phyloP scores from a whole-genome alignment of 345 rosid species.

The Corchorus capsularis region DNA sequence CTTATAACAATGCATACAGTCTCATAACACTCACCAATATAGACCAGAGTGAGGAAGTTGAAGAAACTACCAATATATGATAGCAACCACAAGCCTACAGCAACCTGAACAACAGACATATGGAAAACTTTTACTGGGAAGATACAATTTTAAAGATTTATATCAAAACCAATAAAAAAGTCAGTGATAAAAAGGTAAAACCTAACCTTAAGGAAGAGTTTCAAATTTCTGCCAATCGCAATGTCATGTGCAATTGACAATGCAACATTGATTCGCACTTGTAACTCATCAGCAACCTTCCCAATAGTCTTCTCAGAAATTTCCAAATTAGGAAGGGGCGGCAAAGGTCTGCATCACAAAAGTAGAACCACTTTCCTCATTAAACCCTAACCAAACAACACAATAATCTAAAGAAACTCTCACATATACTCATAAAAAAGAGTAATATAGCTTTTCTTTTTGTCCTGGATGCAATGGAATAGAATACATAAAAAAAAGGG shows the following conservation, averaged over 20 bases:
- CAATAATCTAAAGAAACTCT: not conserved
- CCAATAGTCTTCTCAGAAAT: slow-evolving; percentile 66
- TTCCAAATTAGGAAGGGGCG: slow-evolving; percentile 88
- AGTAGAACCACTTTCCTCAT: slow-evolving; percentile 6
- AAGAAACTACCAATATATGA: slow-evolving; percentile 71
- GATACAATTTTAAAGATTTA: not conserved
- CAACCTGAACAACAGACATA: slow-evolving; percentile 47
- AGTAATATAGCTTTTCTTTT: not conserved
- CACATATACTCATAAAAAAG: not conserved
- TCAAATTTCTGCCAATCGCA: slow-evolving; percentile 61
- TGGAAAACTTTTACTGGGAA: not conserved
- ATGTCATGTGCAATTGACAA: slow-evolving; percentile 70
- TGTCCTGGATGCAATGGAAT: not conserved
- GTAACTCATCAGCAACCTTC: slow-evolving; percentile 52
- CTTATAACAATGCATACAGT: not conserved
- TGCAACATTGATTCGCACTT: slow-evolving; percentile 53
- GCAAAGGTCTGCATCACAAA: slow-evolving; percentile 70
- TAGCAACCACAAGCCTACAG: slow-evolving; percentile 50
- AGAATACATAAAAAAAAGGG: not conserved
- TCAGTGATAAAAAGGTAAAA: not conserved
- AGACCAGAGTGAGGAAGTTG: slow-evolving; percentile 74
- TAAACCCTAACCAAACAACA: not conserved
- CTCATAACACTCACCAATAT: slow-evolving; percentile 61
- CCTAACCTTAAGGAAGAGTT: slow-evolving; percentile 67
- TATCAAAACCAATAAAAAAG: not conserved